phyloP scores from a whole-genome alignment of 1,284 basidiomycete species.

The Pascua guehoae region DNA sequence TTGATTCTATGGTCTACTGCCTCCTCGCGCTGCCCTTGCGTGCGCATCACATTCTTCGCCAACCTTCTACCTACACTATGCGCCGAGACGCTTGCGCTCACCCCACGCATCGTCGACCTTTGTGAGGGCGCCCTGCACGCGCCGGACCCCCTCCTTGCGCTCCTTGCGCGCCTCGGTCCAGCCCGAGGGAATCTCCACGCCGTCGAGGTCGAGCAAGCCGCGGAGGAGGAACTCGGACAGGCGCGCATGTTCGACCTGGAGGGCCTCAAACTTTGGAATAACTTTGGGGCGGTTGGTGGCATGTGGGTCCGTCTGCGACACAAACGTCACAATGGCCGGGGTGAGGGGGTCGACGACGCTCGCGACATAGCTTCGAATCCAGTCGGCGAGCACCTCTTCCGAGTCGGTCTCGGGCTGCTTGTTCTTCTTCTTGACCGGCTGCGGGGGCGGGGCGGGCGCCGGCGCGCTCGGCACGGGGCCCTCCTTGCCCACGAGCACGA shows the following conservation, averaged over 20 bases:
- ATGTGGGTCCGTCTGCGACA: constrained; percentile 31
- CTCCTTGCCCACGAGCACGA: constrained; percentile 44
- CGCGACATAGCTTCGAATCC: constrained; percentile 35
- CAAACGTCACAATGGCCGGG: constrained; percentile 35
- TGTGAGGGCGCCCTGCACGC: constrained; percentile 50
- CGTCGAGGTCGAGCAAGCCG: constrained; percentile 51
- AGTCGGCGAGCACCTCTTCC: constrained; percentile 43
- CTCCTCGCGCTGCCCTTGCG: no score
- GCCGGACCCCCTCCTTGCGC: constrained; percentile 51
- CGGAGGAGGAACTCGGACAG: constrained; percentile 51
- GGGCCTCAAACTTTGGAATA: constrained; percentile 35
- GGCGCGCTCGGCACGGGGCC: constrained; percentile 30
- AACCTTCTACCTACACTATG: constrained; percentile 6
- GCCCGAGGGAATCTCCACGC: constrained; percentile 47
- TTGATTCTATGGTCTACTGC: no score
- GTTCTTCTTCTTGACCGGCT: constrained; percentile 39
- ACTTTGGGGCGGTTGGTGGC: constrained; percentile 35
- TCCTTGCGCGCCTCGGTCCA: constrained; percentile 51
- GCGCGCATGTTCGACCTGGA: constrained; percentile 48
- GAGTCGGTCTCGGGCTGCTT: constrained; percentile 44
- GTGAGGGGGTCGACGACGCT: constrained; percentile 32
- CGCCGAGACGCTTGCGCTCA: constrained; percentile 42
- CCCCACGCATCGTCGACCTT: constrained; percentile 50
- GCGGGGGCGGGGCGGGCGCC: constrained; percentile 4
- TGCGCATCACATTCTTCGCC: no score